Conservation (phyloP, 2,329 filamentous ascomycete species). For the Tolypocladium endophyticum region DNA sequence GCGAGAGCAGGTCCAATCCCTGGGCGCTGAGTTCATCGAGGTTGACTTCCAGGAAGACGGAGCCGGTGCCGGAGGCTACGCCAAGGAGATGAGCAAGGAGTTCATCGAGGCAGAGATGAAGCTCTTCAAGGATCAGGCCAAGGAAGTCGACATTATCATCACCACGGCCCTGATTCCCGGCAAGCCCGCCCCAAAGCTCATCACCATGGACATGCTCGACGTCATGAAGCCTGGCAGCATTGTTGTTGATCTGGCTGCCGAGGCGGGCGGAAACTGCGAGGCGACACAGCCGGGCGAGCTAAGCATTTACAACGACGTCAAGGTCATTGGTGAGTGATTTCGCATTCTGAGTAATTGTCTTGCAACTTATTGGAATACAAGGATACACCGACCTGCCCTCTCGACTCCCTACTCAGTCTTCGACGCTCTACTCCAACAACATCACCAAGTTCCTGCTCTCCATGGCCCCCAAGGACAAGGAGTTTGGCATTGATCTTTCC, state of each 20-base stretch:
- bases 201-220: slow-evolving; percentile 68
- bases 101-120: slow-evolving; percentile 92
- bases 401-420: slow-evolving; percentile 76
- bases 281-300: slow-evolving; percentile 66
- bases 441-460: slow-evolving; percentile 82
- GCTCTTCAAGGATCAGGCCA: slow-evolving; percentile 76
- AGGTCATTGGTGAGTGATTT: slow-evolving; percentile 58
- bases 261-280: slow-evolving; percentile 82
- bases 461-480: slow-evolving; percentile 65
- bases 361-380: slow-evolving; percentile 11
- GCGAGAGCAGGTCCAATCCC: slow-evolving; percentile 79
- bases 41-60: slow-evolving; percentile 80
- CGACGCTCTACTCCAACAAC: slow-evolving; percentile 87
- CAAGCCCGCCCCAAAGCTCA: slow-evolving; percentile 70
- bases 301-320: slow-evolving; percentile 63
- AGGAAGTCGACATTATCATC: slow-evolving; percentile 85
- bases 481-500: slow-evolving; percentile 68
- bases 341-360: background rate
- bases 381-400: slow-evolving; percentile 83
- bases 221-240: slow-evolving; percentile 88
- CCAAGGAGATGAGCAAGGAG: slow-evolving; percentile 89
- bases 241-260: slow-evolving; percentile 77
- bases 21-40: slow-evolving; percentile 84
- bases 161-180: slow-evolving; percentile 89
- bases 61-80: slow-evolving; percentile 74